These are phyloP conservation scores for Azolla pinnata DNA, from an alignment of 75 land plant genomes.

Conservation along the genomic window DNA sequence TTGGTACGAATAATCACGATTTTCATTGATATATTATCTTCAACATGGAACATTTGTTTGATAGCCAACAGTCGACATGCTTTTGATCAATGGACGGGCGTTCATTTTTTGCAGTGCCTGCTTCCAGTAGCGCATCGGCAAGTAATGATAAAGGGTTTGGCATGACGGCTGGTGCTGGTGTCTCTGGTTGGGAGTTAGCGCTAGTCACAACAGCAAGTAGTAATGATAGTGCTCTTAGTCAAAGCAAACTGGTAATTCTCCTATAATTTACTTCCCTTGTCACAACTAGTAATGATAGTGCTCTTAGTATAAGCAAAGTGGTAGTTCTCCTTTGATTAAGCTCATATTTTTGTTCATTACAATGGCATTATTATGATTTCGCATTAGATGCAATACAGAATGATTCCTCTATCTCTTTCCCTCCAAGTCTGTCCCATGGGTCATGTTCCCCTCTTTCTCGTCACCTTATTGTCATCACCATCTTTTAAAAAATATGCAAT, in stretches of 20 bases:
- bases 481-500: too few relatives aligned
- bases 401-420: too few relatives aligned
- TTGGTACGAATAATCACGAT: slow-evolving; percentile 30
- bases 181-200: slow-evolving; percentile 97
- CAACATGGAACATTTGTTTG: neutral
- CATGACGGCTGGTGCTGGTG: slow-evolving; percentile 40
- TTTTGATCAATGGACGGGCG: neutral
- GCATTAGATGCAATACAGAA: too few relatives aligned
- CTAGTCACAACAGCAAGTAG: slow-evolving; percentile 89
- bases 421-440: too few relatives aligned
- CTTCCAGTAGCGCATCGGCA: slow-evolving; percentile 7
- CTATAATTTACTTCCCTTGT: too few relatives aligned
- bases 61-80: neutral
- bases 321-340: too few relatives aligned
- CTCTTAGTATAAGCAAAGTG: too few relatives aligned
- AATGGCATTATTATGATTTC: too few relatives aligned
- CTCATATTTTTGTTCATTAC: too few relatives aligned
- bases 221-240: slow-evolving; percentile 36
- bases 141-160: slow-evolving; percentile 16
- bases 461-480: too few relatives aligned
- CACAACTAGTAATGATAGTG: too few relatives aligned
- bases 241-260: slow-evolving; percentile 87
- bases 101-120: slow-evolving; percentile 6
- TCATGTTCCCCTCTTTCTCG: too few relatives aligned
- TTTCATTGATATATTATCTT: neutral